phyloP scores from a whole-genome alignment of 208 protist genomes.

The Leishmania guyanensis region DNA sequence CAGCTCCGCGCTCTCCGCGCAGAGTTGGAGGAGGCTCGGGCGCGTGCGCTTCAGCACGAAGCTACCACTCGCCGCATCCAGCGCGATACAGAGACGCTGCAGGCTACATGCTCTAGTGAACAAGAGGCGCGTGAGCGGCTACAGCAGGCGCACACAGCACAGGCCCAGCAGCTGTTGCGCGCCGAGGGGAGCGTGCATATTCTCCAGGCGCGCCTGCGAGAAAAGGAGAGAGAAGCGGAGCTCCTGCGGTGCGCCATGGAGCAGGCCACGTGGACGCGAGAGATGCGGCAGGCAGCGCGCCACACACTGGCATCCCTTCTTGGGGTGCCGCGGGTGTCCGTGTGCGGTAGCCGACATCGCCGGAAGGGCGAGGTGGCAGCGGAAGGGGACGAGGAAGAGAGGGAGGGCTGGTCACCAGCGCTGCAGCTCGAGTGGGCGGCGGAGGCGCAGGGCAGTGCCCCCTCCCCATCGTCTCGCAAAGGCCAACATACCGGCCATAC shows the following conservation, averaged over 20 bases:
- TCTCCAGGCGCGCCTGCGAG: slow-evolving; percentile 31
- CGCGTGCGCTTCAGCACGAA: slow-evolving; percentile 26
- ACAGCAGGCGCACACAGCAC: slow-evolving; percentile 18
- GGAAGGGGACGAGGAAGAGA: not conserved
- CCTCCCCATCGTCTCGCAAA: not conserved
- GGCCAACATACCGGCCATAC: not conserved
- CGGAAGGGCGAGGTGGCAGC: slow-evolving; percentile 9
- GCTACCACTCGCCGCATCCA: slow-evolving; percentile 26
- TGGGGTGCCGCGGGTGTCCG: slow-evolving; percentile 15
- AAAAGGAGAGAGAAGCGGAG: slow-evolving; percentile 61
- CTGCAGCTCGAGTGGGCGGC: slow-evolving; percentile 25
- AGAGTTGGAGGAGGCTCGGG: slow-evolving; percentile 31
- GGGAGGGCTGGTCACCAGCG: not conserved
- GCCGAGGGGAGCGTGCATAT: slow-evolving; percentile 30
- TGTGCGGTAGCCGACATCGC: not conserved
- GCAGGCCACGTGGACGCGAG: slow-evolving; percentile 38
- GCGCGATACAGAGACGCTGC: slow-evolving; percentile 32
- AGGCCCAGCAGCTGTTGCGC: slow-evolving; percentile 26
- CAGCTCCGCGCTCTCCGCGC: slow-evolving; percentile 25
- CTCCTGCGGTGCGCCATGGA: slow-evolving; percentile 47
- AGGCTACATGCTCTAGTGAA: slow-evolving; percentile 9
- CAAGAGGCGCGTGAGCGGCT: slow-evolving; percentile 40
- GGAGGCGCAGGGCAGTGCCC: not conserved
- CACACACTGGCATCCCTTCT: slow-evolving; percentile 26
- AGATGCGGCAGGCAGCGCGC: slow-evolving; percentile 20